phyloP scores from a whole-genome alignment of 129 eudicot genomes.

The Centaurea solstitialis region DNA sequence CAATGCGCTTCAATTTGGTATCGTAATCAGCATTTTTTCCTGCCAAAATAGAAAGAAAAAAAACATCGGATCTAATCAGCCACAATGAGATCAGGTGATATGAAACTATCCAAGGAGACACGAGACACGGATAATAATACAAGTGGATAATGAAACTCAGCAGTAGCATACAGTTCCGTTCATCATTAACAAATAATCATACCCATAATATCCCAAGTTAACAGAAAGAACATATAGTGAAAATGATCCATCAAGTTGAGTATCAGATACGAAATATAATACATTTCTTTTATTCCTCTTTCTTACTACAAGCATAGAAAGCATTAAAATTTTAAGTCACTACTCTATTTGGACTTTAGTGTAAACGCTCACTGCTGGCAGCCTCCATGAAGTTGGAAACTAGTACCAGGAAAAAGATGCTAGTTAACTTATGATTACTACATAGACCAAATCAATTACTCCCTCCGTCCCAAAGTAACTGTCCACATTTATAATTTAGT shows the following conservation, averaged over 20 bases:
- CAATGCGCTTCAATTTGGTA: slow-evolving; percentile 59
- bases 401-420: not conserved
- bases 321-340: not conserved
- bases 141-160: not conserved
- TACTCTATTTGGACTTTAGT: not conserved
- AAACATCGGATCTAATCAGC: slow-evolving; percentile 14
- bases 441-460: not conserved
- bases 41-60: slow-evolving; percentile 18
- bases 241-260: not conserved
- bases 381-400: slow-evolving; percentile 3
- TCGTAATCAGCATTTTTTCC: slow-evolving; percentile 55
- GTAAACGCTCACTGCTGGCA: not conserved
- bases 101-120: slow-evolving; percentile 9
- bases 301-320: not conserved
- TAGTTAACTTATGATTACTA: not conserved
- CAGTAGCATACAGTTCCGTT: not conserved
- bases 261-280: not conserved
- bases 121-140: not conserved
- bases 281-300: not conserved
- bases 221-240: not conserved
- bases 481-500: not conserved
- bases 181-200: not conserved
- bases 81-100: not conserved
- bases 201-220: not conserved
- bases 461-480: not conserved